Evolutionary conservation across 1,139 yeast species (phyloP), one percentile per base, ranked within the genome.

Genomic region (Torulaspora globosa): DNA sequence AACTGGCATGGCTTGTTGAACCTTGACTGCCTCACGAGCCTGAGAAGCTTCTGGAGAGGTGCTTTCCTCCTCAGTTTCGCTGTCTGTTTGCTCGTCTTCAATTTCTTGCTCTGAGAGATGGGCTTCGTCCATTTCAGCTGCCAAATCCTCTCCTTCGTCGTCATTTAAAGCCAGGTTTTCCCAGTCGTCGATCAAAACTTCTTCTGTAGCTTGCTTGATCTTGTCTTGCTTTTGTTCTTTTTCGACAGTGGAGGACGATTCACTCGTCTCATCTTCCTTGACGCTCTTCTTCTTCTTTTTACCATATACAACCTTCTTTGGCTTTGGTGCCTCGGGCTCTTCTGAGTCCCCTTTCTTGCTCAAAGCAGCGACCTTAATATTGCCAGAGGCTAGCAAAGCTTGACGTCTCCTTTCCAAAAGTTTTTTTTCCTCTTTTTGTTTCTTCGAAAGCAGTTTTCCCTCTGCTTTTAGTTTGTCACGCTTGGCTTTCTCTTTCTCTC

Each of bases 371-470:
- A 90, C 88, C 42, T 72, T 70, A 44, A 88, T 78, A 60, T 80
- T 80, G 54, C 90, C 86, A 26, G 88, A 73, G 49, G 83, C 84
- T 55, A 92, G 75, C 56, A 92, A 75, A 59, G 84, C 92, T 57
- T 86, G 84, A 68, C 95, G 86, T 72, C 97, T 87, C 66, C 86
- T 84, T 64, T 92, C 97, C 62, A 83, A 80, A 39, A 83, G 70
- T 48, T 82, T 86, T 73, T 86, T 85, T 65, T 89, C 96, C 69
- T 90, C 97, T 70, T 86, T 88, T 73, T 92, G 98, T 66, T 90
- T 92, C 73, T 87, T 92, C 50, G 97, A 86, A 65, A 85, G 69
- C 47, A 79, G 76, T 60, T 84, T 92, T 62, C 99, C 99, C 69
- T 90, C 96, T 21, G 96, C 95, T 71, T 87, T 86, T 67, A 84